Percentiles rank a stretch among this genome's conserved stretches.
Conservation (phyloP, 192 early-diverging fungal species). For the Entomortierella lignicola region DNA sequence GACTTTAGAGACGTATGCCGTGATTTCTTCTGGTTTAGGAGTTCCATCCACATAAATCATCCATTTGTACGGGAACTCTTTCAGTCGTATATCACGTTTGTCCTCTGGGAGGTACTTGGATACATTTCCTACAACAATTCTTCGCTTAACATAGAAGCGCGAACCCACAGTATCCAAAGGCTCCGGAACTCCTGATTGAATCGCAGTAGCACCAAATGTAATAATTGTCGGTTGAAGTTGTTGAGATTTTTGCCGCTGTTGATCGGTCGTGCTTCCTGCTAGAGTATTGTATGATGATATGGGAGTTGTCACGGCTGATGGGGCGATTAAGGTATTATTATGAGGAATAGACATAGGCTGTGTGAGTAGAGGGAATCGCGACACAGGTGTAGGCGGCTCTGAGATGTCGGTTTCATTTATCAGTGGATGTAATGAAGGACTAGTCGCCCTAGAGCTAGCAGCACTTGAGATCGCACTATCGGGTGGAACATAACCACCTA, state of each 20-base stretch:
- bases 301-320: not conserved
- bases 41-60: slow-evolving; percentile 88
- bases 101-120: slow-evolving; percentile 74
- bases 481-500: slow-evolving; percentile 1
- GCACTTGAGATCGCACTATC: slow-evolving; percentile 39
- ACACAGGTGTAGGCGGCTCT: slow-evolving; percentile 26
- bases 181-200: slow-evolving; percentile 36
- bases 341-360: not conserved
- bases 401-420: slow-evolving; percentile 37
- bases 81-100: slow-evolving; percentile 64
- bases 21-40: slow-evolving; percentile 56
- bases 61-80: slow-evolving; percentile 86
- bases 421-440: slow-evolving; percentile 38
- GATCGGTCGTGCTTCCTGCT: not conserved
- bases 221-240: slow-evolving; percentile 45
- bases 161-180: slow-evolving; percentile 64
- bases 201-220: slow-evolving; percentile 42
- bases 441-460: slow-evolving; percentile 31
- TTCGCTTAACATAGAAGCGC: slow-evolving; percentile 77
- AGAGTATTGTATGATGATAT: not conserved
- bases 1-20: slow-evolving; percentile 80
- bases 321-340: not conserved
- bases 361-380: slow-evolving; percentile 8
- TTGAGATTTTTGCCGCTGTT: not conserved
- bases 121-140: slow-evolving; percentile 78